Evolutionary conservation across 2,329 filamentous ascomycete species (phyloP).

Genomic region (Colletotrichum orbiculare): DNA sequence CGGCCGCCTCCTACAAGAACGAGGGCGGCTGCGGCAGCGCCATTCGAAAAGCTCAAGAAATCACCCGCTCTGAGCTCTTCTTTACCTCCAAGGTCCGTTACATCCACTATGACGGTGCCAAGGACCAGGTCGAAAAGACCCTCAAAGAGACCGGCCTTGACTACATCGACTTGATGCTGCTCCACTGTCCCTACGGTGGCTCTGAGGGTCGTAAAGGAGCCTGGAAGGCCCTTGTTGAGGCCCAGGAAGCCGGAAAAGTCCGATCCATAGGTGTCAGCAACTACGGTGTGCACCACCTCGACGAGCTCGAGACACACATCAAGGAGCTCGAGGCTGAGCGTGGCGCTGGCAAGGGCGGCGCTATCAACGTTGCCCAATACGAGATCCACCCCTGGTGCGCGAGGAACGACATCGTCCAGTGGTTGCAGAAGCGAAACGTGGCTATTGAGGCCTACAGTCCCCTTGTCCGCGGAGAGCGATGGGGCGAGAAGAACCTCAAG

Average conservation of each 20-base stretch:
- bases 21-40: slow-evolving; percentile 60
- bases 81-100: slow-evolving; percentile 65
- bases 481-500: slow-evolving; percentile 73
- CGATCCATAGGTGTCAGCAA: slow-evolving; percentile 73
- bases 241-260: slow-evolving; percentile 70
- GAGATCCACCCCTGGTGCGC: slow-evolving; percentile 92
- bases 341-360: slow-evolving; percentile 73
- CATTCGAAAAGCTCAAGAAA: slow-evolving; percentile 51
- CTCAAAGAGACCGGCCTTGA: slow-evolving; percentile 70
- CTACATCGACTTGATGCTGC: slow-evolving; percentile 75
- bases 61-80: slow-evolving; percentile 62
- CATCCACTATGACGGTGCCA: slow-evolving; percentile 71
- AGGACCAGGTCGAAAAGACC: slow-evolving; percentile 71
- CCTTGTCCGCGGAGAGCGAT: slow-evolving; percentile 74
- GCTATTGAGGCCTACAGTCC: slow-evolving; percentile 73
- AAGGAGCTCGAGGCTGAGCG: slow-evolving; percentile 70
- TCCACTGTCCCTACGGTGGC: slow-evolving; percentile 71
- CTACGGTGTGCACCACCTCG: slow-evolving; percentile 71
- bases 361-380: slow-evolving; percentile 86
- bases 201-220: slow-evolving; percentile 65
- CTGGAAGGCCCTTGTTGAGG: slow-evolving; percentile 73
- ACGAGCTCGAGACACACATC: slow-evolving; percentile 69
- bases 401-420: slow-evolving; percentile 81
- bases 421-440: slow-evolving; percentile 74
- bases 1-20: slow-evolving; percentile 63